Conservation (phyloP, 108 stramenopile species). For the Cyclostephanos tholiformis region DNA sequence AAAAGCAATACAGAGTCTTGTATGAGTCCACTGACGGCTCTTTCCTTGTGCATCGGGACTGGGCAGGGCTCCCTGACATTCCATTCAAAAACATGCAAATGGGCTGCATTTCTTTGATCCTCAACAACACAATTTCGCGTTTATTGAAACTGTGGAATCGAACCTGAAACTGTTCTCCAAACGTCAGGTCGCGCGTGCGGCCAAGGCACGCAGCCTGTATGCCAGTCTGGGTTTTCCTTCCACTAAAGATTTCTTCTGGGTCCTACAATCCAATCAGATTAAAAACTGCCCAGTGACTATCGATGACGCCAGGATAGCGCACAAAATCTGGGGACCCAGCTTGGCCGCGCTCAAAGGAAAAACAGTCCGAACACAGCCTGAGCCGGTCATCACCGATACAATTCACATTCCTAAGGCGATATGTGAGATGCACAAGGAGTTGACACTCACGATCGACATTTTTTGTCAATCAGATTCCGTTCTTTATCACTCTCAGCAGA, state of each 20-base stretch:
- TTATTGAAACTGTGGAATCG: neutral
- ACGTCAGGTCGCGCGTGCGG: too few species aligned
- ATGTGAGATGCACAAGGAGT: too few species aligned
- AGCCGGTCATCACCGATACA: too few species aligned
- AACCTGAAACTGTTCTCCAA: neutral
- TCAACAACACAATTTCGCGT: neutral
- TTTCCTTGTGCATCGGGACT: neutral
- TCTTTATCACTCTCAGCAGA: neutral
- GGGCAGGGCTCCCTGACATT: neutral
- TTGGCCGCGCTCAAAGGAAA: too few species aligned
- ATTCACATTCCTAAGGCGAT: too few species aligned
- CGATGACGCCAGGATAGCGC: too few species aligned
- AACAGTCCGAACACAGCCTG: too few species aligned
- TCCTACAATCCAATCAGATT: conserved; percentile 15
- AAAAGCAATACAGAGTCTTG: neutral
- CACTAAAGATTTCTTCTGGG: neutral
- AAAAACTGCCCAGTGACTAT: conserved; percentile 17
- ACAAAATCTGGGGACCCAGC: too few species aligned
- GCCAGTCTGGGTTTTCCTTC: conserved; percentile 3
- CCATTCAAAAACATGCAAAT: neutral
- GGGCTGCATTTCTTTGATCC: neutral
- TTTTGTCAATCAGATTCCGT: too few species aligned
- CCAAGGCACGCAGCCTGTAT: neutral
- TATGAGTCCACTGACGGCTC: neutral
- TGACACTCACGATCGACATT: too few species aligned